Base-by-base conservation (phyloP, 2,329 filamentous ascomycete genomes). In the Dothidotthia symphoricarpi region DNA sequence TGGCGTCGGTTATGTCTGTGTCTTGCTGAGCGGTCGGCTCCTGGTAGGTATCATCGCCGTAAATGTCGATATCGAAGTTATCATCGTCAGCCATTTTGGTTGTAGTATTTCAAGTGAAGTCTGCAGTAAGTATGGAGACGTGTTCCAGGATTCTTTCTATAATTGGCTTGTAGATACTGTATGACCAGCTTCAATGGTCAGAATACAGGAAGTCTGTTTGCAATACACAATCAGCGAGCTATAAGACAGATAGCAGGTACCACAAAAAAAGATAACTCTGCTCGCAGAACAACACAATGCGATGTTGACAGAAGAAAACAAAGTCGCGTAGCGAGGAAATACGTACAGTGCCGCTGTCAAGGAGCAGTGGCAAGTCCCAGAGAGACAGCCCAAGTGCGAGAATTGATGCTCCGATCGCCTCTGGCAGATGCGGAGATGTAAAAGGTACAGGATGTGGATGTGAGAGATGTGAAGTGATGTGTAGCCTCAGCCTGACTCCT, bases 11-110 rank as follows among this genome's bases (percentile, higher is more conserved):
- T 30, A 59, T 40, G n/a, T 43, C 47, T 24, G 54, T 47, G 19
- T 63, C 55, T 42, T 49, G 45, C 31, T 59, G 50, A 2, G 44
- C 34, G 35, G 24, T 43, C 13, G 59, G 41, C 24, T 64, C 60
- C 43, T 58, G 53, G 41, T 55, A 61, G 33, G 59, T 67, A 35
- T 80, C 78, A 57, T 83, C 80, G 48, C 80, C 80, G 59, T 83
- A 83, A 68, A 84, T 82, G 64, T 84, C 81, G 72, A 84, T 82
- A 55, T 84, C 80, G 72, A 83, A 83, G 60, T 81, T 82, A 66
- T 83, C 80, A 67, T 83, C 80, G 63, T 82, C 80, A 59, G 77
- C 72, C 63, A 69, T 70, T 35, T 34, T 60, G 59, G 55, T 54
- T 55, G 49, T 49, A 28, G 42, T 45, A 31, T 36, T 36, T 55